These are phyloP conservation scores for Cymodocea nodosa DNA, from an alignment of 116 monocot species.

Conservation along the genomic window DNA sequence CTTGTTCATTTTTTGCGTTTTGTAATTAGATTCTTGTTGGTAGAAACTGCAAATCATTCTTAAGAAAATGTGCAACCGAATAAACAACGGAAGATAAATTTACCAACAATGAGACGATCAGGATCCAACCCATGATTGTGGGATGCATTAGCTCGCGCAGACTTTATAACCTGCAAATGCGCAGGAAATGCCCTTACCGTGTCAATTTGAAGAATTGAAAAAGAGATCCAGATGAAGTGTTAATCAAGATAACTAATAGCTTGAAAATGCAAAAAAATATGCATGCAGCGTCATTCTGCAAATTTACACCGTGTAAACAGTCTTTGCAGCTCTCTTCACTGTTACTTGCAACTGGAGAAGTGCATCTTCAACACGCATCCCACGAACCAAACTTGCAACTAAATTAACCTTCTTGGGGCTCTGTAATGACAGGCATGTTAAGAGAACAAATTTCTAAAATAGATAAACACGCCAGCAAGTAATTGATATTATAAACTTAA, in stretches of 20 bases:
- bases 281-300: not conserved
- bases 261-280: not conserved
- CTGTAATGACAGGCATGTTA: conserved; percentile 12
- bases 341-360: conserved; percentile 90
- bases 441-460: not conserved
- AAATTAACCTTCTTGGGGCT: conserved; percentile 97
- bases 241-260: not conserved
- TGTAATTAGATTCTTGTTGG: no score
- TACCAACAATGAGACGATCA: conserved; percentile 81
- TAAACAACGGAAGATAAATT: not conserved
- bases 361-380: conserved; percentile 97
- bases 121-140: conserved; percentile 92
- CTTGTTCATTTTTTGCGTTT: not conserved
- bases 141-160: conserved; percentile 81
- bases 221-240: not conserved
- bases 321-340: conserved; percentile 89
- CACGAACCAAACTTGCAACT: conserved; percentile 73
- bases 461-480: not conserved
- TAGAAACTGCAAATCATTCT: not conserved
- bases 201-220: not conserved
- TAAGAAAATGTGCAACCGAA: not conserved
- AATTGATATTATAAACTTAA: no score
- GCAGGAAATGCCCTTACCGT: not conserved
- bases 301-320: conserved; percentile 70
- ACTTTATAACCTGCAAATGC: conserved; percentile 71